Evolutionary conservation across 2,329 filamentous ascomycete genomes (phyloP), one percentile per base, ranked within the genome.

Genomic region (Cladosporium sphaerospermum): DNA sequence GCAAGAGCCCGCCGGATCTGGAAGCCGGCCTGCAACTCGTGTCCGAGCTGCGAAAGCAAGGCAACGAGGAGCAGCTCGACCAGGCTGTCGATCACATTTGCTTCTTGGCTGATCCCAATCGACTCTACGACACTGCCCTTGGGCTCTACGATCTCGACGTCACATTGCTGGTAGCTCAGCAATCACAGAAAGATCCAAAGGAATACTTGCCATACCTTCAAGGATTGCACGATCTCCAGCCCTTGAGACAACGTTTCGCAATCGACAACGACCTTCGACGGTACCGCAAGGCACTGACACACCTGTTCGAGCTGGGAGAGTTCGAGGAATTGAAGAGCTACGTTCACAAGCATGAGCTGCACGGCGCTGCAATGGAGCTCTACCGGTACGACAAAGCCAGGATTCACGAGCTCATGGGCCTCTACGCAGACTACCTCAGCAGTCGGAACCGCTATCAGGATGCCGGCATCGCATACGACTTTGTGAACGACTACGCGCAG

Each of bases 191-290:
- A 66, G 93, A 99, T 62, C 93, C 93, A 1, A 79, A 90, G 61
- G 93, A 99, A 69, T 99, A 99, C 62, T 80, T 97, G 7, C 93
- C 93, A 3, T 97, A 97, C 66, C 82, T 99, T 47, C 91, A 96
- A 65, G 84, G 84, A 34, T 78, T 99, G 2, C 89, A 96, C 67
- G 79, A 84, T 56, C 78, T 95, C 61, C 73, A 86, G 0, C 77
- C 82, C 9, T 69, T 87, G 9, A 83, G 89, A 16, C 83, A 89
- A 41, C 80, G 84, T 49, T 96, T 91, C 61, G 82, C 83, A 40
- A 95, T 99, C 49, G 93, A 99, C 66, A 86, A 97, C 64, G 84
- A 96, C 65, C 81, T 99, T 3, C 81, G 80, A 33, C 85, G 89
- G 11, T 80, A 84, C 44, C 70, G 75, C 40, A 96, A 95, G 72